phyloP scores from a whole-genome alignment of 768 basidiomycete species.

The Gymnopilus dilepis region DNA sequence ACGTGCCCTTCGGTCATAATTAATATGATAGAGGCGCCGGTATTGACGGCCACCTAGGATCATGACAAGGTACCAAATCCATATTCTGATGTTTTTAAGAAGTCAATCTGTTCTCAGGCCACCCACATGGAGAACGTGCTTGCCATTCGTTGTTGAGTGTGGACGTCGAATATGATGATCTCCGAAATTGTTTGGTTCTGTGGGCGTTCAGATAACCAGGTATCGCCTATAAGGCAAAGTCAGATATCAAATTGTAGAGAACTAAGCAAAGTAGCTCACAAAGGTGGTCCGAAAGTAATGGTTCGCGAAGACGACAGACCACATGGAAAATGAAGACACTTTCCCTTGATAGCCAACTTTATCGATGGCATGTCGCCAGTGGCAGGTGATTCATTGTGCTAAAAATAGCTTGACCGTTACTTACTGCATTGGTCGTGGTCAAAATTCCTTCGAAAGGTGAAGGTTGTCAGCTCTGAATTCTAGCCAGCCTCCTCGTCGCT shows the following conservation, averaged over 20 bases:
- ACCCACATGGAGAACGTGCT: not conserved
- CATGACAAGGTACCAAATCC: not conserved
- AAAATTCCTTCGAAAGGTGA: not conserved
- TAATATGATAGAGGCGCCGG: constrained; percentile 21
- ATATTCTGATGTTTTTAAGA: not conserved
- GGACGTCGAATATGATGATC: not conserved
- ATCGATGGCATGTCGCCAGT: not conserved
- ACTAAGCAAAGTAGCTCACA: not conserved
- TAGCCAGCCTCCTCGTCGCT: constrained; percentile 23
- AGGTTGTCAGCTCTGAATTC: constrained; percentile 2
- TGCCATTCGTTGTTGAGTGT: not conserved
- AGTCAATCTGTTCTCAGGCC: not conserved
- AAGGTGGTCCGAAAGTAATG: no score
- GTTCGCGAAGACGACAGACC: not conserved
- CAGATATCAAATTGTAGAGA: no score
- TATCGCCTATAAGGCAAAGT: not conserved
- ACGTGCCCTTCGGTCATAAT: constrained; percentile 31
- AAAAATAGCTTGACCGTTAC: constrained; percentile 19
- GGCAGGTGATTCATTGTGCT: constrained; percentile 7
- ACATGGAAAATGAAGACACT: not conserved
- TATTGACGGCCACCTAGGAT: constrained; percentile 9
- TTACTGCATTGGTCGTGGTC: not conserved
- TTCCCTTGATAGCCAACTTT: not conserved
- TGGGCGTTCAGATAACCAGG: constrained; percentile 11
- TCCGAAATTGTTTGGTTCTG: constrained; percentile 24